phyloP scores from a whole-genome alignment of 768 basidiomycete genomes.

The Cyclocybe cylindracea region DNA sequence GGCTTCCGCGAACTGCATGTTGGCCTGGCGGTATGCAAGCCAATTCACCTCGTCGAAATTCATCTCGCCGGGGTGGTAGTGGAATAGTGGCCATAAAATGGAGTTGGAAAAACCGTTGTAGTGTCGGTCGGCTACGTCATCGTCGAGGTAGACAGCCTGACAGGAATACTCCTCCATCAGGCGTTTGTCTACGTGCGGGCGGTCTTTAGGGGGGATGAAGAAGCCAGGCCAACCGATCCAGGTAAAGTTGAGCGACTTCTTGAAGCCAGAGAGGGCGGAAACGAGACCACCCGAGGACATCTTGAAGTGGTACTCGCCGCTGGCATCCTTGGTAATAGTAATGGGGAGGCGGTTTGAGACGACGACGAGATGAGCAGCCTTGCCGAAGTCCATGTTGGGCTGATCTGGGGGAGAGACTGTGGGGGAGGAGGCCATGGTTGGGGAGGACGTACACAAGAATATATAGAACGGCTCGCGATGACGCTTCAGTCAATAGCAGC shows the following conservation, averaged over 20 bases:
- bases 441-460: constrained; percentile 11
- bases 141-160: constrained; percentile 96
- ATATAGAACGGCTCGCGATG: constrained; percentile 19
- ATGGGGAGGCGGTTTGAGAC: constrained; percentile 95
- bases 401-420: constrained; percentile 27
- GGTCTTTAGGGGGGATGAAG: constrained; percentile 91
- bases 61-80: constrained; percentile 99
- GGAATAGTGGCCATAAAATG: constrained; percentile 99
- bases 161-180: constrained; percentile 95
- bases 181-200: constrained; percentile 87
- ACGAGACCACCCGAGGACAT: constrained; percentile 99
- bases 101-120: constrained; percentile 99
- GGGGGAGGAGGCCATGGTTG: constrained; percentile 26
- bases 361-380: constrained; percentile 81
- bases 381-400: constrained; percentile 45
- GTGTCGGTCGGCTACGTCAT: constrained; percentile 97
- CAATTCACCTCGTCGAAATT: constrained; percentile 99
- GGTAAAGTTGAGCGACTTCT: constrained; percentile 96
- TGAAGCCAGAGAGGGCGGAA: constrained; percentile 95
- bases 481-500: constrained; percentile 19
- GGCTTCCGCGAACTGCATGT: constrained; percentile 90
- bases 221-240: constrained; percentile 98
- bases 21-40: constrained; percentile 97
- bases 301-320: constrained; percentile 96
- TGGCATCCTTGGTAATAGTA: constrained; percentile 91